These are phyloP conservation scores for Colletotrichum sp. DNA, from an alignment of 2,329 filamentous ascomycete genomes.

Conservation along the genomic window DNA sequence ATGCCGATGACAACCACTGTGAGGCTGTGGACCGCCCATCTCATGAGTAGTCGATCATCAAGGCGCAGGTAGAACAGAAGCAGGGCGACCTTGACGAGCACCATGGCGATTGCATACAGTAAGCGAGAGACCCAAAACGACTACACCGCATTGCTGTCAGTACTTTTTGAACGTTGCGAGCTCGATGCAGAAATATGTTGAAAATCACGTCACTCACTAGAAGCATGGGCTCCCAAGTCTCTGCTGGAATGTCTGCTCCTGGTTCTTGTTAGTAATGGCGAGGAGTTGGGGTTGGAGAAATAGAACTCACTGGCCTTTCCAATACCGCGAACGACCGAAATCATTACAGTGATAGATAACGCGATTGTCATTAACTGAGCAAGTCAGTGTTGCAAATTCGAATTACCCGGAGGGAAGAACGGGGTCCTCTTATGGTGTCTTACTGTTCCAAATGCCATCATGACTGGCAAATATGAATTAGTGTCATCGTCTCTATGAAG, in stretches of 20 bases:
- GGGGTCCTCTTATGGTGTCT: not conserved
- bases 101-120: not conserved
- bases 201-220: not conserved
- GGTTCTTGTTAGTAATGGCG: not conserved
- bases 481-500: not conserved
- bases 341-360: not conserved
- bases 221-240: not conserved
- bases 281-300: not conserved
- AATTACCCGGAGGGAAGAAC: not conserved
- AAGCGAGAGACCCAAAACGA: not conserved
- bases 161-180: not conserved
- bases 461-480: not conserved
- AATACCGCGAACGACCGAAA: not conserved
- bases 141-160: not conserved
- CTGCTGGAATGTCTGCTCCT: not conserved
- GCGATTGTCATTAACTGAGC: not conserved
- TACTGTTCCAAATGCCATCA: not conserved
- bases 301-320: not conserved
- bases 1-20: not conserved
- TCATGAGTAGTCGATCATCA: not conserved
- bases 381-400: not conserved
- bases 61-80: slow-evolving; percentile 1
- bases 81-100: not conserved
- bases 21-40: not conserved
- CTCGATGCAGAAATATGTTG: not conserved